A percentile compares a stretch with the other conserved stretches of the same genome.
These are phyloP conservation scores for Solanum medicagineum DNA, from an alignment of 257 asterid species.

Conservation along the genomic window DNA sequence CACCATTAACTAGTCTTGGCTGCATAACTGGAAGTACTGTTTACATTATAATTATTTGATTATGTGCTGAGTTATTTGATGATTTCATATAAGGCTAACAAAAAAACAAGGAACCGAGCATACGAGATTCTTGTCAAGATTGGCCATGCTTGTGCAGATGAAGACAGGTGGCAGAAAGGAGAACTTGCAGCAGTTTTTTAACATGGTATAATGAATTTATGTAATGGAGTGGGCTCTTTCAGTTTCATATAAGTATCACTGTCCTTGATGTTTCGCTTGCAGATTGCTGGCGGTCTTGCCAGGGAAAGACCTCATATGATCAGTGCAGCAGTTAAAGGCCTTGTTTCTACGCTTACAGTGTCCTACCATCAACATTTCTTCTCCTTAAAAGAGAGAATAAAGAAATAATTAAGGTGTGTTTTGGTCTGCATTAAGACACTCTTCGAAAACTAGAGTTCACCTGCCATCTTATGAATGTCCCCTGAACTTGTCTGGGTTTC, in stretches of 20 bases:
- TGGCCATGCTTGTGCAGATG: slow-evolving; percentile 82
- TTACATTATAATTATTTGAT: not conserved
- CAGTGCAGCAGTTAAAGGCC: slow-evolving; percentile 89
- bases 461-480: not conserved
- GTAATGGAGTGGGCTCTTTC: not conserved
- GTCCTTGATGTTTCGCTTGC: not conserved
- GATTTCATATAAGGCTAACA: slow-evolving; percentile 44
- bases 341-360: slow-evolving; percentile 54
- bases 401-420: slow-evolving; percentile 66
- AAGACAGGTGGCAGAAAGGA: slow-evolving; percentile 59
- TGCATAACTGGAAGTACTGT: not conserved
- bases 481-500: slow-evolving; percentile 9
- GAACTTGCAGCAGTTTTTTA: slow-evolving; percentile 44
- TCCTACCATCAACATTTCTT: slow-evolving; percentile 82
- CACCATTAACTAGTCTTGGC: not conserved
- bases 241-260: not conserved
- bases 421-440: not conserved
- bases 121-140: slow-evolving; percentile 86
- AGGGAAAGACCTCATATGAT: slow-evolving; percentile 90
- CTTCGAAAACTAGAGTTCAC: not conserved
- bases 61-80: not conserved
- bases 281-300: slow-evolving; percentile 93
- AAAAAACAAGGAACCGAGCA: slow-evolving; percentile 86
- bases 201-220: slow-evolving; percentile 40
- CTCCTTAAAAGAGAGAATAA: slow-evolving; percentile 73